These are phyloP conservation scores for Penicillium coprophilum DNA, from an alignment of 495 filamentous ascomycete species.

Conservation along the genomic window DNA sequence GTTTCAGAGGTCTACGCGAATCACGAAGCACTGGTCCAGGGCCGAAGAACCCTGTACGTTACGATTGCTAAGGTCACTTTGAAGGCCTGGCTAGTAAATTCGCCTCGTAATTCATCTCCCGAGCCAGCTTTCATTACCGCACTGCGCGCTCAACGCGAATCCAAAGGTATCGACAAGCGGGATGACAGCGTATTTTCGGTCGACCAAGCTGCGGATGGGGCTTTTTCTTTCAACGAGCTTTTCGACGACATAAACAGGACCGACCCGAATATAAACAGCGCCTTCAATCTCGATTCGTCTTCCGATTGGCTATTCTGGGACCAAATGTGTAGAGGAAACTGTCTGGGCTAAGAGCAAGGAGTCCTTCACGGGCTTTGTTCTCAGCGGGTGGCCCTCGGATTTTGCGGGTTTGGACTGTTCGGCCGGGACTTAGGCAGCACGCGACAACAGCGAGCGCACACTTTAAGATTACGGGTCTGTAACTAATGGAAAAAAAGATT, in stretches of 20 bases:
- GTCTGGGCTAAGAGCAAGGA: neutral
- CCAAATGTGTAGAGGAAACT: neutral
- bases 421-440: neutral
- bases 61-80: neutral
- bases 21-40: neutral
- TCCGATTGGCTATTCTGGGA: conserved; percentile 1
- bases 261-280: neutral
- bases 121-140: neutral
- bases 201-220: neutral
- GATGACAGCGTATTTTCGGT: too few species aligned
- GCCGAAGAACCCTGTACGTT: neutral
- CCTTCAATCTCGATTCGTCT: neutral
- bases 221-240: neutral
- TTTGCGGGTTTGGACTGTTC: neutral
- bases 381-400: neutral
- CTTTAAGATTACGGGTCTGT: neutral
- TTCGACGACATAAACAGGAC: neutral
- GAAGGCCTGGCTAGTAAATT: neutral
- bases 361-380: neutral
- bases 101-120: neutral
- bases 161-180: neutral
- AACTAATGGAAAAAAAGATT: neutral
- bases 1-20: neutral
- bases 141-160: neutral
- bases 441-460: neutral